Evolutionary conservation across 2,329 filamentous ascomycete genomes (phyloP), one percentile per base, ranked within the genome.

Genomic region (Aspergillus quadrilineatus): DNA sequence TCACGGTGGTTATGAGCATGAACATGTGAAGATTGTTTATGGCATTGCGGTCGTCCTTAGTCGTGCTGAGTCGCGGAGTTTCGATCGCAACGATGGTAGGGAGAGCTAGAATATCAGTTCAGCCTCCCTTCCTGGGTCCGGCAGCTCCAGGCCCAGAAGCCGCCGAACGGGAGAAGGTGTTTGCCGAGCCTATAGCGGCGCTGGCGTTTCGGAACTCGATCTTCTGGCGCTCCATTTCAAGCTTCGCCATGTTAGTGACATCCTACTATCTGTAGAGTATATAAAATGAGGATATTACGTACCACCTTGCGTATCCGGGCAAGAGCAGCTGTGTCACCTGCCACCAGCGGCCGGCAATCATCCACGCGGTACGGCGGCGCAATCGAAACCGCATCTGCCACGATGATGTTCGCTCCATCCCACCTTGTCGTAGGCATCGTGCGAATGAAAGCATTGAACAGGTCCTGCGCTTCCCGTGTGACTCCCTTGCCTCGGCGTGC

Each of bases 381-480:
- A 57, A 88, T 82, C 53, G 84, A 74, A 53, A 86, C 84, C 4
- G 80, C 78, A 63, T 87, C 84, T 51, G 82, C 82, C 47, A 86
- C 81, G 53, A 87, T 77, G 60, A 88, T 87, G 50, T 77, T 77
- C 34, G 77, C 74, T 15, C 80, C 81, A 62, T 83, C 78, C 85
- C 85, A 88, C 58, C 82, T 78, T 29, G 82, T 78, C 30, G 82
- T 79, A 8, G 83, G 83, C 67, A 84, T 85, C 70, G 83, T 84
- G 63, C 82, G 79, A 59, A 79, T 80, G 53, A 88, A 78, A 9
- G 80, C 79, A 73, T 87, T 84, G 63, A 85, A 88, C 14, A 88
- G 74, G 53, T 85, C 84, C 70, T 88, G 85, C 28, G 80, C 85
- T 60, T 86, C 84, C 37, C 75, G 79, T 37, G 77, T 82, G 6